These are phyloP conservation scores for Trametes gibbosa DNA, from an alignment of 768 basidiomycete species.

Conservation along the genomic window DNA sequence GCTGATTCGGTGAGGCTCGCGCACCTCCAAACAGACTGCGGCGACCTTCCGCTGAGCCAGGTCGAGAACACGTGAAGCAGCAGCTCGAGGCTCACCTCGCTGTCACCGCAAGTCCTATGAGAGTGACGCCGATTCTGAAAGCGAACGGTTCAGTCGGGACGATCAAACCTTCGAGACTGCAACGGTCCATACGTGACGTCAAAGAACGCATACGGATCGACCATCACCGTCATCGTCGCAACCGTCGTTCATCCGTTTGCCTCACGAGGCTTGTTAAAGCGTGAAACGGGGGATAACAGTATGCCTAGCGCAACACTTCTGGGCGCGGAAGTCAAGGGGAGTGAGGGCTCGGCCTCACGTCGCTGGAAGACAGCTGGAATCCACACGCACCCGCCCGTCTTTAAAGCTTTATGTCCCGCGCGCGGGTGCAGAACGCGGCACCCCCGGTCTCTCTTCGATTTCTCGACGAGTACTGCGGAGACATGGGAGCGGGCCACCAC, in stretches of 20 bases:
- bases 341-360: neutral
- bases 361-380: too few species aligned
- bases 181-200: slow-evolving; percentile 3
- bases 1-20: too few species aligned
- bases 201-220: slow-evolving; percentile 5
- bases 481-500: slow-evolving; percentile 4
- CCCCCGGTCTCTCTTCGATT: too few species aligned
- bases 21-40: slow-evolving; percentile 7
- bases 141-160: neutral
- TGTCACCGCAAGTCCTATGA: slow-evolving; percentile 7
- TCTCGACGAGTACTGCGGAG: neutral
- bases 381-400: neutral
- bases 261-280: neutral
- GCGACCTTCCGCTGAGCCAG: neutral
- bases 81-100: neutral
- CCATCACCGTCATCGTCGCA: slow-evolving; percentile 4
- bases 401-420: neutral
- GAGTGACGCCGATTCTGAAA: slow-evolving; percentile 4
- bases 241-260: neutral
- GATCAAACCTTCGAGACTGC: neutral
- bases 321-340: neutral
- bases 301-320: too few species aligned
- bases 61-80: neutral
- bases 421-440: neutral
- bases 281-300: too few species aligned